Conservation (phyloP, 148 eudicot species). For the Fagopyrum tataricum region DNA sequence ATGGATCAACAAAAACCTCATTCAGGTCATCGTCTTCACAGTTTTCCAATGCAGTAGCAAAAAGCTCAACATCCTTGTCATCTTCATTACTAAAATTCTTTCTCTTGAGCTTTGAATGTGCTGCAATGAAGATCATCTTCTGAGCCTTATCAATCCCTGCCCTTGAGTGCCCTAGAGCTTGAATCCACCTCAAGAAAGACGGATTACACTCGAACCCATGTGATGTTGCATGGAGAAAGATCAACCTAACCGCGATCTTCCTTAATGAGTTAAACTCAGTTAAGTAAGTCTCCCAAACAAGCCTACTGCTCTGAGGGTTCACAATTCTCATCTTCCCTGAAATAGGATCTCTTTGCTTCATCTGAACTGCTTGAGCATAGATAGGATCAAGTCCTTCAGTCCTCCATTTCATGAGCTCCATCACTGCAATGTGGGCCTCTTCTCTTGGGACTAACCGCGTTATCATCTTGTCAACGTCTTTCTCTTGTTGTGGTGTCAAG, state of each 20-base stretch:
- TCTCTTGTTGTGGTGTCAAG: conserved; percentile 79
- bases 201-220: conserved; percentile 59
- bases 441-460: conserved; percentile 79
- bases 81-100: conserved; percentile 57
- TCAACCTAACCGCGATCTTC: conserved; percentile 82
- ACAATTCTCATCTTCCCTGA: conserved; percentile 80
- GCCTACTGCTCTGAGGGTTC: conserved; percentile 87
- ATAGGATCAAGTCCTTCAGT: conserved; percentile 90
- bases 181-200: conserved; percentile 54
- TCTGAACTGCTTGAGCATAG: conserved; percentile 92
- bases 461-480: conserved; percentile 80
- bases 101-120: conserved; percentile 67
- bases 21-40: conserved; percentile 79
- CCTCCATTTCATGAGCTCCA: conserved; percentile 98
- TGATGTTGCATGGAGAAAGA: conserved; percentile 79
- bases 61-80: conserved; percentile 67
- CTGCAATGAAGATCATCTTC: conserved; percentile 82
- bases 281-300: conserved; percentile 90
- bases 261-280: conserved; percentile 74
- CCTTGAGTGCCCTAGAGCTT: conserved; percentile 39
- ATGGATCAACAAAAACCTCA: conserved; percentile 78
- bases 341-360: conserved; percentile 70
- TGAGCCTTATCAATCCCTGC: conserved; percentile 60
- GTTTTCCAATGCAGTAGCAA: conserved; percentile 26
- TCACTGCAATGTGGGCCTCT: conserved; percentile 71